These are phyloP conservation scores for Pythium angustatum DNA, from an alignment of 352 stramenopile species.

Conservation along the genomic window DNA sequence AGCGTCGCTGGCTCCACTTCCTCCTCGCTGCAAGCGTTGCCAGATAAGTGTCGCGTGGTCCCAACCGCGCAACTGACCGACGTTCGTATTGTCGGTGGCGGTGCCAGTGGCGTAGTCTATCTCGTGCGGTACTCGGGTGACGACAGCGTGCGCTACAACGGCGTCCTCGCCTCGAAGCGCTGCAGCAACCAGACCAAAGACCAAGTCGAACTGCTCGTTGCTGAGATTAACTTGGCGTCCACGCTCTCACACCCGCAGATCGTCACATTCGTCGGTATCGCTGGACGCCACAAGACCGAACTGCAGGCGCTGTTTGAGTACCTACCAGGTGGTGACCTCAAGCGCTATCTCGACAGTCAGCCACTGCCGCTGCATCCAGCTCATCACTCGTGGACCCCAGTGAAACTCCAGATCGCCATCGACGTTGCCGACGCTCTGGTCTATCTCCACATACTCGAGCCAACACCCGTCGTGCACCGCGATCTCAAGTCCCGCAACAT, in stretches of 20 bases:
- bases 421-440: background rate
- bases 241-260: background rate
- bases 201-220: background rate
- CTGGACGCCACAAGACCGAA: background rate
- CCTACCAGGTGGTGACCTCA: background rate
- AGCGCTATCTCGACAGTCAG: background rate
- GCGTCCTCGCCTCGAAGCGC: background rate
- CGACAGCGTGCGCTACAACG: background rate
- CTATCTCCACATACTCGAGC: background rate
- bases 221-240: background rate
- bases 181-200: background rate
- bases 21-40: too few species aligned
- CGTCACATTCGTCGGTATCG: conserved; percentile 2
- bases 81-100: too few species aligned
- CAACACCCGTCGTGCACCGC: conserved; percentile 9
- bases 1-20: too few species aligned
- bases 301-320: conserved; percentile 7
- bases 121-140: too few species aligned
- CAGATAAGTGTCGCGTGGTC: too few species aligned
- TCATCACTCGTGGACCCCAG: background rate
- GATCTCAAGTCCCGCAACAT: conserved; percentile 26
- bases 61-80: too few species aligned
- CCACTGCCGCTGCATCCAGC: background rate
- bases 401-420: conserved; percentile 9
- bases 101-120: too few species aligned